Base-by-base conservation (phyloP, 2,329 filamentous ascomycete species). In the Penicillium olsonii region DNA sequence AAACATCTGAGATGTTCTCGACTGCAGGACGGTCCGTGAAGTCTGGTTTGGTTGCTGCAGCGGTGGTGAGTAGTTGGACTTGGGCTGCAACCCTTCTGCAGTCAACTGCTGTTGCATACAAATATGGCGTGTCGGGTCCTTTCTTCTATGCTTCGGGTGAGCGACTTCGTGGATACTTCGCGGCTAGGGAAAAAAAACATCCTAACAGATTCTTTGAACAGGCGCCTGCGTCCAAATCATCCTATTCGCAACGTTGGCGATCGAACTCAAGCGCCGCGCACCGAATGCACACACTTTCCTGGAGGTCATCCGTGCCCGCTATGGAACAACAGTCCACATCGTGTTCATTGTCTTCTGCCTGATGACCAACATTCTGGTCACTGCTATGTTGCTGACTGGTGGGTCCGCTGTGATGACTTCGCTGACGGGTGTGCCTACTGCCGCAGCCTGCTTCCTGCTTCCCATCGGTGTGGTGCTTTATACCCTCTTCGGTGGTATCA, bases 21-120 rank as follows among this genome's bases (percentile, higher is more conserved):
- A 95, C 91, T 0, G 91, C 91, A 42, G 90, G 90, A 15, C 80
- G 92, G 54, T 91, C 88, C 1, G 89, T 96, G 58, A 96, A 95
- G 67, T 91, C 89, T 8, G 92, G 91, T 37, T 78, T 96, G 12
- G 90, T 95, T 0, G 88, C 89, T 10, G 88, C 89, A 5, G 91
- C 90, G 14, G 91, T 96, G n/a, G 90, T 95, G 3, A 92, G 87
- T 14, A 91, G 87, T 5, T 96, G 92, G 91, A 95, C 91, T 0
- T 95, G 90, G 90, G 90, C 90, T 0, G 90, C 89, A 18, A 94
- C 89, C 0, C 76, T 92, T 1, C 78, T 94, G 2, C 89, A 94
- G 65, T 88, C 84, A 1, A 86, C 88, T 1, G 83, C 85, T n/a
- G 87, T 95, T 15, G 89, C 88, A 54, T 95, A 95, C 69, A 78